phyloP scores from a whole-genome alignment of 176 grass and related monocot species.

The Triticum monococcum region DNA sequence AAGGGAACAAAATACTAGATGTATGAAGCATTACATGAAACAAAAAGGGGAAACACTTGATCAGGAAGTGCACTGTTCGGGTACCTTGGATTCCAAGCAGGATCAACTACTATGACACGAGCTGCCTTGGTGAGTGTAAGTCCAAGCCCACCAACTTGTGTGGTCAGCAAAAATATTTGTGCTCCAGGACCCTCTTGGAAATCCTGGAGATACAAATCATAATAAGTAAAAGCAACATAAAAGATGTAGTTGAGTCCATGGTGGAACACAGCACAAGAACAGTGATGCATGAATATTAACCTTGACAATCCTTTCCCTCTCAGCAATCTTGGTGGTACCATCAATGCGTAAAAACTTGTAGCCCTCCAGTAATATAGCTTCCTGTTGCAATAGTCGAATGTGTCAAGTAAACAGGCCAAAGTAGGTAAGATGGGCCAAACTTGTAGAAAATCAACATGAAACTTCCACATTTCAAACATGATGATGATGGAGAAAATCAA shows the following conservation, averaged over 20 bases:
- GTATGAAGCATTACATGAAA: neutral
- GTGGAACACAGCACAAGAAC: constrained; percentile 6
- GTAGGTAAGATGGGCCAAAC: neutral
- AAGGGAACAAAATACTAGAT: neutral
- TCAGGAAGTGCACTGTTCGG: neutral
- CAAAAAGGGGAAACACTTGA: neutral
- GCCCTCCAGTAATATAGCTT: constrained; percentile 69
- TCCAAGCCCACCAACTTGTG: constrained; percentile 97
- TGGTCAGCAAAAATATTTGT: constrained; percentile 89
- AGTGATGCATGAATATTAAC: constrained; percentile 25
- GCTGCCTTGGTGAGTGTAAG: constrained; percentile 91
- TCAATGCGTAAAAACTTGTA: constrained; percentile 91
- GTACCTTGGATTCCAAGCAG: constrained; percentile 99
- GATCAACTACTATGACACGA: constrained; percentile 96
- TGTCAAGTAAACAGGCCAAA: neutral
- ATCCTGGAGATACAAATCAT: constrained; percentile 52
- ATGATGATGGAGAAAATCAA: neutral
- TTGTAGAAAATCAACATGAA: neutral
- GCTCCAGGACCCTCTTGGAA: constrained; percentile 85
- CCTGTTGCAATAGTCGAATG: constrained; percentile 44
- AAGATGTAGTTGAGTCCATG: constrained; percentile 13
- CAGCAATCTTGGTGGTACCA: constrained; percentile 82
- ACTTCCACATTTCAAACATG: neutral
- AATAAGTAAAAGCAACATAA: constrained; percentile 30
- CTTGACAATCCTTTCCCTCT: constrained; percentile 85